Percentiles rank a stretch among this genome's conserved stretches.
These are phyloP conservation scores for Entomortierella parvispora DNA, from an alignment of 192 early-diverging fungal genomes.

Conservation along the genomic window DNA sequence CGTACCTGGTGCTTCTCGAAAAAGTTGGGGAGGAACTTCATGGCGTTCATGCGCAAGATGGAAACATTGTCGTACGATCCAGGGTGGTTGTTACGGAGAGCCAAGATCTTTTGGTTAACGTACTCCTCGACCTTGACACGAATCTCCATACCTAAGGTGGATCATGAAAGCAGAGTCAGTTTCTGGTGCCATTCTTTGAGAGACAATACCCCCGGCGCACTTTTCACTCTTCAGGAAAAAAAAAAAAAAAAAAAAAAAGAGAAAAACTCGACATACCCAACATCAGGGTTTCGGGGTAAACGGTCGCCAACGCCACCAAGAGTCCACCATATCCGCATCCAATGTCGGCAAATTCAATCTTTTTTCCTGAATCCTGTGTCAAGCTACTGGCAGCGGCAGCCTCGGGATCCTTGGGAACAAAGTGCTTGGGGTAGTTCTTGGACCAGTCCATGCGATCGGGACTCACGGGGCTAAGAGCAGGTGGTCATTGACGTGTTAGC, in stretches of 20 bases:
- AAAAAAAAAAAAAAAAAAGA: neutral
- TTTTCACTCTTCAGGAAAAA: neutral
- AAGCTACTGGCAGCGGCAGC: constrained; percentile 28
- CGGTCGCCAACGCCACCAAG: constrained; percentile 84
- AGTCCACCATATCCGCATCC: constrained; percentile 99
- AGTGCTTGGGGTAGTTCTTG: constrained; percentile 81
- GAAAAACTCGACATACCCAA: constrained; percentile 62
- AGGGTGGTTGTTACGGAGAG: constrained; percentile 76
- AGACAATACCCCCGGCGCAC: too few relatives aligned
- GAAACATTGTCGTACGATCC: constrained; percentile 96
- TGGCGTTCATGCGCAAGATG: constrained; percentile 97
- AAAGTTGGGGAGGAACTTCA: constrained; percentile 99
- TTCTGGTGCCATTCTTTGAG: too few relatives aligned
- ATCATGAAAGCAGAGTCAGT: neutral
- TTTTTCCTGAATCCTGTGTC: constrained; percentile 50
- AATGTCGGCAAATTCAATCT: constrained; percentile 97
- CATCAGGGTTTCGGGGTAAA: constrained; percentile 94
- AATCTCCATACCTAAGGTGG: constrained; percentile 97
- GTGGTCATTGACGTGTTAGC: neutral
- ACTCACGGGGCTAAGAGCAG: constrained; percentile 66
- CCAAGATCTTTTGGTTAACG: constrained; percentile 89
- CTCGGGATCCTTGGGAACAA: constrained; percentile 49
- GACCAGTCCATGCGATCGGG: constrained; percentile 93
- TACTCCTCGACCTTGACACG: constrained; percentile 95
- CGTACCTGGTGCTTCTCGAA: constrained; percentile 91